Evolutionary conservation across 202 grass and related monocot genomes (phyloP).

Genomic region (Hordeum pubiflorum): DNA sequence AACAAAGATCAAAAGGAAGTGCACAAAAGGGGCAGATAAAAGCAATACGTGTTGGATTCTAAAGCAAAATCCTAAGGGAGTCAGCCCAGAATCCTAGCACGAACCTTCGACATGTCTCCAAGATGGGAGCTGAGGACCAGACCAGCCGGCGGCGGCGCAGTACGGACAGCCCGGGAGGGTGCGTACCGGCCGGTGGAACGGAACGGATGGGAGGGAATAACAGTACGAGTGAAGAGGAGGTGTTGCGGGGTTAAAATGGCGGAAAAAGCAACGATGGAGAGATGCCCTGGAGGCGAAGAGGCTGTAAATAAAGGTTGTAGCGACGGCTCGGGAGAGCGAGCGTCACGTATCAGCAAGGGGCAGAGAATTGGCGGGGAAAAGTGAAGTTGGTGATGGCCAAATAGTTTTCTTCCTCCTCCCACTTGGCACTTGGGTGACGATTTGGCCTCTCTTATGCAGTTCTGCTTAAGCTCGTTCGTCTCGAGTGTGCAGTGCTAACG

Average conservation of each 20-base stretch:
- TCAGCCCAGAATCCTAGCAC: neutral
- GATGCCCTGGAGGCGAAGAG: neutral
- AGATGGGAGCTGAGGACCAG: neutral
- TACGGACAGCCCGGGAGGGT: neutral
- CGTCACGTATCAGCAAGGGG: neutral
- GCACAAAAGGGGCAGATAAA: neutral
- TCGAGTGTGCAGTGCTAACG: neutral
- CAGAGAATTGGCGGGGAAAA: neutral
- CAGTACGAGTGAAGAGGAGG: neutral
- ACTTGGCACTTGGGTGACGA: neutral
- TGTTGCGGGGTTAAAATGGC: neutral
- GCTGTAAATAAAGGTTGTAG: conserved; percentile 29
- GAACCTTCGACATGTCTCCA: conserved; percentile 51
- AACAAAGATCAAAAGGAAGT: conserved; percentile 16
- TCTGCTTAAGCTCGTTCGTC: neutral
- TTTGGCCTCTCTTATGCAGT: neutral
- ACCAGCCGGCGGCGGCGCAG: neutral
- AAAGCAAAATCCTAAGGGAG: conserved; percentile 8
- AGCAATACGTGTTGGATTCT: conserved; percentile 1
- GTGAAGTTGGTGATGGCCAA: conserved; percentile 16
- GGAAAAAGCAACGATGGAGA: conserved; percentile 14
- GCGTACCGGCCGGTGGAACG: neutral
- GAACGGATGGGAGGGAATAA: neutral
- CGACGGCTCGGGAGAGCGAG: neutral
- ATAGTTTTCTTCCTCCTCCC: conserved; percentile 7